phyloP scores from a whole-genome alignment of 441 rosid species.

The Breynia disticha region DNA sequence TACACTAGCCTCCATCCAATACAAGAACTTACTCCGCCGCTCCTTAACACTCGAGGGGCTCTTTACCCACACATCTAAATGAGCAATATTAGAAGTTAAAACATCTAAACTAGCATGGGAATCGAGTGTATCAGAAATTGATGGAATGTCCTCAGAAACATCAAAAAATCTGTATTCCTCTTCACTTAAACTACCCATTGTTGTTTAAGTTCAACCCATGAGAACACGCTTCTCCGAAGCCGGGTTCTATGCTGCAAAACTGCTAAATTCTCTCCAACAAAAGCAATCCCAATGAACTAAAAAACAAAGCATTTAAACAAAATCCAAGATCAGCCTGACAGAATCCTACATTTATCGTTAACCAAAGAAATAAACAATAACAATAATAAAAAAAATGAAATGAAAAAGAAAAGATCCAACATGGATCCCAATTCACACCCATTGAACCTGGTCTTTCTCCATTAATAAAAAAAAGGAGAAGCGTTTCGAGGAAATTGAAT shows the following conservation, averaged over 20 bases:
- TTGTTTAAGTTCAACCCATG: conserved; percentile 63
- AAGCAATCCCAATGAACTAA: conserved; percentile 48
- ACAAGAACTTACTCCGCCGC: conserved; percentile 53
- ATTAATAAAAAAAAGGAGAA: conserved; percentile 13
- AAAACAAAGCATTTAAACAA: conserved; percentile 9
- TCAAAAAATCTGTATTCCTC: conserved; percentile 57
- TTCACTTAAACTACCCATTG: conserved; percentile 47
- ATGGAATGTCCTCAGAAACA: conserved; percentile 43
- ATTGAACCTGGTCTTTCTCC: conserved; percentile 44
- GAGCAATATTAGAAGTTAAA: conserved; percentile 17
- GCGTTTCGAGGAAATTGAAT: conserved; percentile 25
- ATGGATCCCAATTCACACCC: conserved; percentile 74
- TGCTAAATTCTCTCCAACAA: conserved; percentile 36
- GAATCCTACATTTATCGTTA: conserved; percentile 11
- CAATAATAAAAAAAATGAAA: conserved; percentile 12
- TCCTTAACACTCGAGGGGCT: conserved; percentile 50
- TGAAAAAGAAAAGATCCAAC: conserved; percentile 48
- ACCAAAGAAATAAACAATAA: conserved; percentile 17
- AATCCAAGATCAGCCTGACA: conserved; percentile 43
- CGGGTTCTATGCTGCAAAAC: conserved; percentile 31
- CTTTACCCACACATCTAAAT: conserved; percentile 48
- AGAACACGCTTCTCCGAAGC: conserved; percentile 29
- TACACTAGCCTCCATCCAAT: conserved; percentile 42
- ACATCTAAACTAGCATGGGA: conserved; percentile 12
- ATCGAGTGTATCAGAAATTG: conserved; percentile 19